Evolutionary conservation across 192 early-diverging fungal species (phyloP).

Genomic region (Entomortierella chlamydospora): DNA sequence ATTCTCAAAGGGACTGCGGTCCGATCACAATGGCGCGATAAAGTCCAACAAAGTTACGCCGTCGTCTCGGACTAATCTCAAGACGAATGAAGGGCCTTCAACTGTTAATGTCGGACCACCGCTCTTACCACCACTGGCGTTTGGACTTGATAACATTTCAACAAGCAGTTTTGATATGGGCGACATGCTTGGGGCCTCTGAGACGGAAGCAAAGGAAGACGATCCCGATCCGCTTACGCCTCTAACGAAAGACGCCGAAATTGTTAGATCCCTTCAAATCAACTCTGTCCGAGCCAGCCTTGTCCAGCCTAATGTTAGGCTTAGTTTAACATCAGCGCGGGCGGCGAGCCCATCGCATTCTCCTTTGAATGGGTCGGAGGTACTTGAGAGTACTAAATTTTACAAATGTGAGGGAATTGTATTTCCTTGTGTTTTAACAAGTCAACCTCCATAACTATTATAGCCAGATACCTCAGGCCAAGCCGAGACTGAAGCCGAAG

Average conservation of each 20-base stretch:
- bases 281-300: conserved; percentile 15
- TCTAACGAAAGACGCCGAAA: conserved; percentile 1
- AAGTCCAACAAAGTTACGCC: background rate
- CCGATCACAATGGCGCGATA: background rate
- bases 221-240: conserved; percentile 15
- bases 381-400: too few species aligned
- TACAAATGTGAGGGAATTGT: background rate
- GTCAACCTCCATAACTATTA: background rate
- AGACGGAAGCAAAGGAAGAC: background rate
- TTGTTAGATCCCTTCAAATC: conserved; percentile 4
- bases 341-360: too few species aligned
- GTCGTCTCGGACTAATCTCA: conserved; percentile 8
- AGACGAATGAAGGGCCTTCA: background rate
- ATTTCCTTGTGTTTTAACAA: background rate
- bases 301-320: background rate
- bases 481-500: conserved; percentile 11
- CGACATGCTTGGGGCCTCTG: conserved; percentile 25
- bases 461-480: conserved; percentile 4
- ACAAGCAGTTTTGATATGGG: conserved; percentile 39
- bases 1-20: background rate
- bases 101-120: conserved; percentile 38
- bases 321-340: background rate
- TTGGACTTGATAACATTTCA: conserved; percentile 31
- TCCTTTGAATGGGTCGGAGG: too few species aligned
- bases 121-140: conserved; percentile 34